These are phyloP conservation scores for Candida ulmi DNA, from an alignment of 805 yeast species.

Conservation along the genomic window DNA sequence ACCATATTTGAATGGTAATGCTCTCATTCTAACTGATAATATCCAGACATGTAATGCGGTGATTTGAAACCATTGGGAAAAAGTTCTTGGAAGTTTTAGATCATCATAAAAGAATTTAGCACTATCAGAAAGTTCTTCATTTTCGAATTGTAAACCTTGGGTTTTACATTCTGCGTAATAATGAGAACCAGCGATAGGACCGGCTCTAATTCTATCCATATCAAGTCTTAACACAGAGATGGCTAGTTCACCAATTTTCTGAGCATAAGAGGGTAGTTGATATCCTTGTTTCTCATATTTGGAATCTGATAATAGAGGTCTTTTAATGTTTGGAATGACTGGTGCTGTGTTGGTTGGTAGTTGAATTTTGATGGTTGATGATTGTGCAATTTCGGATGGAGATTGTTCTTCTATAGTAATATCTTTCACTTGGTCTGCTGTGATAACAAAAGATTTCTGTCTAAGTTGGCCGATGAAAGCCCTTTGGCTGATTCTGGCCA, in stretches of 20 bases:
- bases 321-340: constrained; percentile 26
- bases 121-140: constrained; percentile 62
- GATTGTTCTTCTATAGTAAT: constrained; percentile 7
- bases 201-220: constrained; percentile 90
- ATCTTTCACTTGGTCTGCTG: constrained; percentile 1
- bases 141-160: constrained; percentile 75
- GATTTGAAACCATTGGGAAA: constrained; percentile 95
- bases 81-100: constrained; percentile 74
- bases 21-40: constrained; percentile 90
- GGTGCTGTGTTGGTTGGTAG: constrained; percentile 27
- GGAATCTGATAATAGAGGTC: constrained; percentile 30
- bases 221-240: constrained; percentile 63
- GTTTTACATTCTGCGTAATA: constrained; percentile 83
- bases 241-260: constrained; percentile 58
- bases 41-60: constrained; percentile 92
- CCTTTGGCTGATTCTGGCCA: neutral
- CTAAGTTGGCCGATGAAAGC: neutral
- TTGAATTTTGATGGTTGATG: constrained; percentile 18
- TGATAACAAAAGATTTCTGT: neutral
- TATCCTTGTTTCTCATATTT: constrained; percentile 32
- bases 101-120: constrained; percentile 86
- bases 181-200: constrained; percentile 87
- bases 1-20: constrained; percentile 87
- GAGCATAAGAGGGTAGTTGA: constrained; percentile 44
- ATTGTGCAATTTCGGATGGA: constrained; percentile 22